A percentile compares a stretch with the other conserved stretches of the same genome.
Conservation (phyloP, 2,329 filamentous ascomycete genomes). For the Mollisia scopiformis region DNA sequence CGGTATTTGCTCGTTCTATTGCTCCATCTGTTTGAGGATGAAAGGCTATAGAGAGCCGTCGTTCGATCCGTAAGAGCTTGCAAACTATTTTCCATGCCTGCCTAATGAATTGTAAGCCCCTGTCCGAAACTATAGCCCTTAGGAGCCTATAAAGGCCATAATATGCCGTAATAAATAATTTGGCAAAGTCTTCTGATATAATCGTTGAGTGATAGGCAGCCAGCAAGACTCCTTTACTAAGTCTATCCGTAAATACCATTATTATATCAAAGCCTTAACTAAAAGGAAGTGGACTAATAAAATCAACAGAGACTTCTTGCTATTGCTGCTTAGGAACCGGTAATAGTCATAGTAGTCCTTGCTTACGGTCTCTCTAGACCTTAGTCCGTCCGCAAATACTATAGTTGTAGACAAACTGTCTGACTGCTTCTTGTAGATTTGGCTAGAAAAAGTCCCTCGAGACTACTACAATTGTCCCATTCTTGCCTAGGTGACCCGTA, state of each 20-base stretch:
- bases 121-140: background rate
- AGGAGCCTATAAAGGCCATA: background rate
- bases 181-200: background rate
- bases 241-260: background rate
- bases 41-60: background rate
- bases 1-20: background rate
- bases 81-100: background rate
- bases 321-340: background rate
- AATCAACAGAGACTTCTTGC: conserved; percentile 11
- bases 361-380: background rate
- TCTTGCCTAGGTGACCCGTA: conserved; percentile 3
- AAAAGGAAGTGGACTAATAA: background rate
- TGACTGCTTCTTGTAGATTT: background rate
- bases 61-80: background rate
- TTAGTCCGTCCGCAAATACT: background rate
- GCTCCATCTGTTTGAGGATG: background rate
- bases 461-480: background rate
- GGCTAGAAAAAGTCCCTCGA: background rate
- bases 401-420: conserved; percentile 1
- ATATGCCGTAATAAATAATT: background rate
- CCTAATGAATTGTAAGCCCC: background rate
- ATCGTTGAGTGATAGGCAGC: background rate
- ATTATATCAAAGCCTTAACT: background rate
- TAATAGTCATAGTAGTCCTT: conserved; percentile 8
- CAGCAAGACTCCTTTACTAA: background rate